phyloP scores from a whole-genome alignment of 129 eudicot genomes.

The Ambrosia trifida region DNA sequence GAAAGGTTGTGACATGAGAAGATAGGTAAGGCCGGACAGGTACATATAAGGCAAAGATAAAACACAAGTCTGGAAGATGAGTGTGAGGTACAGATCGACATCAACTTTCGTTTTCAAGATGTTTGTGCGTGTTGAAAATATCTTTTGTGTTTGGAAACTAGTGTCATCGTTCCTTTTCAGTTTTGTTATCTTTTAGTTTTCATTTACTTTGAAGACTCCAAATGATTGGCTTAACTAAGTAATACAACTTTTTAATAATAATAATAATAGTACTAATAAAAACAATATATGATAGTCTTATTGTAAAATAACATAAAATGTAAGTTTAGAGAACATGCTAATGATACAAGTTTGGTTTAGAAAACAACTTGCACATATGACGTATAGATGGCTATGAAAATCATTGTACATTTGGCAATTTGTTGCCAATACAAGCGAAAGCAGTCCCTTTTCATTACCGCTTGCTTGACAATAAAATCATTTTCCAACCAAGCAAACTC shows the following conservation, averaged over 20 bases:
- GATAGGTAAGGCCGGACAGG: background rate
- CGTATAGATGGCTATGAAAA: too few relatives aligned
- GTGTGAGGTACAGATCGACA: background rate
- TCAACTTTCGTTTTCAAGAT: conserved; percentile 9
- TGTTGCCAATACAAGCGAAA: too few relatives aligned
- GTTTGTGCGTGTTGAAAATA: background rate
- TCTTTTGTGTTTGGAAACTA: conserved; percentile 8
- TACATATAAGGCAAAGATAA: background rate
- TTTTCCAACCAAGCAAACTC: too few relatives aligned
- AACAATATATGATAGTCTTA: background rate
- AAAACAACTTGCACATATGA: too few relatives aligned
- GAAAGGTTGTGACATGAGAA: background rate
- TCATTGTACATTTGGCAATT: too few relatives aligned
- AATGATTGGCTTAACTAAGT: conserved; percentile 3
- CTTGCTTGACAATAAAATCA: too few relatives aligned
- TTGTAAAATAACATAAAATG: too few relatives aligned
- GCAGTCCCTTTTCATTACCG: too few relatives aligned
- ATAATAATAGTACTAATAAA: background rate
- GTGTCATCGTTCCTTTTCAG: conserved; percentile 7
- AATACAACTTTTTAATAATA: background rate
- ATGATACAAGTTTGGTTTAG: too few relatives aligned
- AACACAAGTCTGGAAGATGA: conserved; percentile 6
- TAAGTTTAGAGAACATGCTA: too few relatives aligned
- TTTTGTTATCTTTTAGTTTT: background rate
- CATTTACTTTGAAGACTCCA: background rate